phyloP scores from a whole-genome alignment of 768 basidiomycete species.

The Trametes coccinea region DNA sequence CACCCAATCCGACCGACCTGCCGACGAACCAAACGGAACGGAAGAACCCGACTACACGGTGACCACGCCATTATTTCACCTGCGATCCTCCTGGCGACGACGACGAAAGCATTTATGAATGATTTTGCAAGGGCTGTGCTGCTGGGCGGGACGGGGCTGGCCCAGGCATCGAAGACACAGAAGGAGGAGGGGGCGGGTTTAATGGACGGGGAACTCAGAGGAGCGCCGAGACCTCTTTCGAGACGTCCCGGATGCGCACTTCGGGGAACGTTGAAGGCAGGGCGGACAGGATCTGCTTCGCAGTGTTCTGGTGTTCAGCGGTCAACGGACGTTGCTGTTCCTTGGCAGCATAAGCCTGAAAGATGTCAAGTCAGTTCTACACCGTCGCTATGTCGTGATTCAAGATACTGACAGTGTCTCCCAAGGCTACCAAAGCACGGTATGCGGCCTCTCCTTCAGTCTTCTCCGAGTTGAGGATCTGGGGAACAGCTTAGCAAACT shows the following conservation, averaged over 20 bases:
- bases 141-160: too few relatives aligned
- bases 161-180: background rate
- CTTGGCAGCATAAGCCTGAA: constrained; percentile 52
- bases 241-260: constrained; percentile 49
- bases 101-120: background rate
- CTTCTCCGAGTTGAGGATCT: constrained; percentile 48
- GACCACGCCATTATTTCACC: constrained; percentile 15
- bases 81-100: background rate
- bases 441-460: constrained; percentile 72
- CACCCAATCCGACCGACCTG: background rate
- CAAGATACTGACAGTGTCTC: constrained; percentile 56
- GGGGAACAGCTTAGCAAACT: background rate
- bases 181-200: background rate
- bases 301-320: constrained; percentile 41
- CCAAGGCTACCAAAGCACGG: constrained; percentile 69
- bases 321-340: constrained; percentile 38
- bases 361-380: background rate
- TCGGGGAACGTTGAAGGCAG: constrained; percentile 56
- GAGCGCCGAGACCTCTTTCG: constrained; percentile 19
- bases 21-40: background rate
- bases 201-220: constrained; percentile 8
- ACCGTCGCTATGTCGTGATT: background rate
- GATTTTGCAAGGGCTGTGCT: background rate
- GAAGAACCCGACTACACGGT: background rate
- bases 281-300: constrained; percentile 41